Evolutionary conservation across 345 rosid species (phyloP).

Genomic region (Camelina laxa): DNA sequence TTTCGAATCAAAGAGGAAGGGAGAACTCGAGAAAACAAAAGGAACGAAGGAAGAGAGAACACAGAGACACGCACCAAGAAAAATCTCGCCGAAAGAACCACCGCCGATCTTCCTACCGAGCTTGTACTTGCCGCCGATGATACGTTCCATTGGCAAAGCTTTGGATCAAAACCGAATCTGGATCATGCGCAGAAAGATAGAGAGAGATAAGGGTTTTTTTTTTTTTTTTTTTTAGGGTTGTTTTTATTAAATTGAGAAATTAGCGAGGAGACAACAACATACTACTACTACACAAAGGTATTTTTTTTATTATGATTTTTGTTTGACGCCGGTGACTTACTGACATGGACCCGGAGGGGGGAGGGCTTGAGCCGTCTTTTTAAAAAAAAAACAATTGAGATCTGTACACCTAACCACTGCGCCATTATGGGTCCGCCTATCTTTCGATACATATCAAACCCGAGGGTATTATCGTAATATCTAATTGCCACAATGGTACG

Average conservation of each 20-base stretch:
- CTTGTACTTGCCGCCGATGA: constrained; percentile 87
- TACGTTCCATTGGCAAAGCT: constrained; percentile 64
- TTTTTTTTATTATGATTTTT: neutral
- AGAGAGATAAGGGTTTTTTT: constrained; percentile 36
- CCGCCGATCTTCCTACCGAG: constrained; percentile 94
- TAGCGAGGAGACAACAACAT: neutral
- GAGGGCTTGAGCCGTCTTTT: constrained; percentile 4
- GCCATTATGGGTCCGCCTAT: neutral
- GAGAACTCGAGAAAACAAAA: neutral
- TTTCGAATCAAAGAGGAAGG: neutral
- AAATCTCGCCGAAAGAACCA: constrained; percentile 97
- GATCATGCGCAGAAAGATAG: constrained; percentile 28
- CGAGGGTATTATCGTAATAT: neutral
- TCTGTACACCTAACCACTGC: constrained; percentile 10
- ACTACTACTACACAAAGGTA: neutral
- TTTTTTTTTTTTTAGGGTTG: constrained; percentile 28
- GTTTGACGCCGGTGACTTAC: neutral
- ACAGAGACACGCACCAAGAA: constrained; percentile 68
- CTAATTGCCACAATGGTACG: neutral
- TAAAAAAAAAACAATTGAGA: neutral
- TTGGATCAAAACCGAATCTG: constrained; percentile 43
- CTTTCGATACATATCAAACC: neutral
- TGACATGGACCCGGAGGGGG: constrained; percentile 30
- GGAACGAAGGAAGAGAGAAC: constrained; percentile 22
- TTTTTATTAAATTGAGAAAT: neutral